These are phyloP conservation scores for Xylaria intraflava DNA, from an alignment of 495 filamentous ascomycete species.

Conservation along the genomic window DNA sequence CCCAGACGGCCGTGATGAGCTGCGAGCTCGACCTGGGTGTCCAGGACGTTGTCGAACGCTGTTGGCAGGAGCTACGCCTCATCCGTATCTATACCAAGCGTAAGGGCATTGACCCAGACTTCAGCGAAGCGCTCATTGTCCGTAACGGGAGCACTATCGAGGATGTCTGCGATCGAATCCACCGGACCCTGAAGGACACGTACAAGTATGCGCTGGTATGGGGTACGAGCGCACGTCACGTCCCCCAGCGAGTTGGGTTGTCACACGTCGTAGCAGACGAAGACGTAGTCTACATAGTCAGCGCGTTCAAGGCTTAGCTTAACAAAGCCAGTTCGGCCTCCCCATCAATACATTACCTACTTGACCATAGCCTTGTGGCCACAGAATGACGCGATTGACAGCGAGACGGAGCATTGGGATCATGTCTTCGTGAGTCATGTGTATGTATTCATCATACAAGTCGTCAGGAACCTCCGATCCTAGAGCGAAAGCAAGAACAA, in stretches of 20 bases:
- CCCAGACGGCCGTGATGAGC: slow-evolving; percentile 92
- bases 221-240: slow-evolving; percentile 91
- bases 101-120: slow-evolving; percentile 88
- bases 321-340: slow-evolving; percentile 3
- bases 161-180: slow-evolving; percentile 94
- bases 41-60: slow-evolving; percentile 86
- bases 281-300: slow-evolving; percentile 97
- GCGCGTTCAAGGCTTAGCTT: slow-evolving; percentile 55
- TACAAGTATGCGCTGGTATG: slow-evolving; percentile 99
- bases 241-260: slow-evolving; percentile 89
- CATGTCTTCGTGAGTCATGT: slow-evolving; percentile 6
- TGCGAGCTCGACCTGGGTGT: slow-evolving; percentile 98
- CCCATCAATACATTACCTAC: neutral
- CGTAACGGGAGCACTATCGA: slow-evolving; percentile 81
- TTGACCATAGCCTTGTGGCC: neutral
- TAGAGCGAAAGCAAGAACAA: neutral
- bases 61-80: slow-evolving; percentile 89
- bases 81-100: slow-evolving; percentile 96
- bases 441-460: slow-evolving; percentile 10
- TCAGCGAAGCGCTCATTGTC: slow-evolving; percentile 90
- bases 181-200: slow-evolving; percentile 90
- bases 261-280: slow-evolving; percentile 84
- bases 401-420: neutral
- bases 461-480: slow-evolving; percentile 1
- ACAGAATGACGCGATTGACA: neutral